Evolutionary conservation across 1,284 basidiomycete genomes (phyloP).

Genomic region (Malassezia japonica): DNA sequence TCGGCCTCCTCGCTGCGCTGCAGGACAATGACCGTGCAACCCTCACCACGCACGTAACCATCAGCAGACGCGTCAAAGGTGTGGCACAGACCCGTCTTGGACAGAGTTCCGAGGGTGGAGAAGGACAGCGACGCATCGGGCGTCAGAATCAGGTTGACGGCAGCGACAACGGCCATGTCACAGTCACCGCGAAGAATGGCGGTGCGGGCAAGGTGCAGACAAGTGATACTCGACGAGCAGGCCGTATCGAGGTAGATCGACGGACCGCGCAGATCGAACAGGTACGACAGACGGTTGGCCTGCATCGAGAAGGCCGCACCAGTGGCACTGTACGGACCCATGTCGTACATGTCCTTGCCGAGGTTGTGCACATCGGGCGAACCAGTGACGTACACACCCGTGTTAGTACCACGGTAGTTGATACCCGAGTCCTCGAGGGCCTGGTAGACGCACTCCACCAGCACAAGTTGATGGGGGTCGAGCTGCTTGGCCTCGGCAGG

Average conservation of each 20-base stretch:
- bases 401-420: constrained; percentile 19
- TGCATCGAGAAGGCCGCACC: constrained; percentile 18
- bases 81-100: constrained; percentile 17
- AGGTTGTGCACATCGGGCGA: constrained; percentile 18
- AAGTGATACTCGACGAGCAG: constrained; percentile 19
- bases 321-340: constrained; percentile 20
- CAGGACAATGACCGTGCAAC: constrained; percentile 18
- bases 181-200: constrained; percentile 18
- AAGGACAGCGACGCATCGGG: constrained; percentile 16
- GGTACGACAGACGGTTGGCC: constrained; percentile 20
- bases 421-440: constrained; percentile 20
- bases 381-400: constrained; percentile 21
- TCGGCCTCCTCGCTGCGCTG: constrained; percentile 17
- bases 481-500: constrained; percentile 15
- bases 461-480: constrained; percentile 12
- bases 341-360: constrained; percentile 19
- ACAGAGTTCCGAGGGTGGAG: constrained; percentile 16
- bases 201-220: constrained; percentile 19
- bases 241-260: constrained; percentile 20
- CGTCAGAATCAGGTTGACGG: constrained; percentile 13
- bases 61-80: constrained; percentile 19
- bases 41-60: constrained; percentile 22
- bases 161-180: constrained; percentile 20
- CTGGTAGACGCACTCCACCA: constrained; percentile 15
- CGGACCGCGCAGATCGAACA: constrained; percentile 22